These are phyloP conservation scores for Eremomyces bilateralis DNA, from an alignment of 495 filamentous ascomycete species.

Conservation along the genomic window DNA sequence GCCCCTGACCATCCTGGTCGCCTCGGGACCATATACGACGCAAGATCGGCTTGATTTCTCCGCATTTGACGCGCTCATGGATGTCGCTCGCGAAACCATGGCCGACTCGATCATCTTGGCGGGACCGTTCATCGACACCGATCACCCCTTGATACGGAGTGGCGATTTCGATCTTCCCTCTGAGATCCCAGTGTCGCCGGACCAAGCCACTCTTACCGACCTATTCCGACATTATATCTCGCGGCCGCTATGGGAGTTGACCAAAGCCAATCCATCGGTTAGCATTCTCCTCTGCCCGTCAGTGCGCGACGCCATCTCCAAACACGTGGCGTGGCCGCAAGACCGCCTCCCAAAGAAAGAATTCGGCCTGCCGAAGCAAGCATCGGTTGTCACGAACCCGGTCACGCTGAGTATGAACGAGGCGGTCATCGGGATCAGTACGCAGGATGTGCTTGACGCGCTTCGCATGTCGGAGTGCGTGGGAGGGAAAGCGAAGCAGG, in stretches of 20 bases:
- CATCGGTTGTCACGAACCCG: slow-evolving; percentile 66
- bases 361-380: slow-evolving; percentile 39
- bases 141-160: slow-evolving; percentile 70
- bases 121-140: slow-evolving; percentile 77
- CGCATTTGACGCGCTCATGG: slow-evolving; percentile 59
- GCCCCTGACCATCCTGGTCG: slow-evolving; percentile 55
- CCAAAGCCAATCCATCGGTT: slow-evolving; percentile 44
- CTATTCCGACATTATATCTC: slow-evolving; percentile 67
- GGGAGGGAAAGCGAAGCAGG: slow-evolving; percentile 29
- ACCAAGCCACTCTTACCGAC: slow-evolving; percentile 55
- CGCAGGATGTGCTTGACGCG: slow-evolving; percentile 65
- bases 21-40: slow-evolving; percentile 74
- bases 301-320: slow-evolving; percentile 57
- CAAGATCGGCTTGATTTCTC: slow-evolving; percentile 82
- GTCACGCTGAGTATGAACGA: slow-evolving; percentile 77
- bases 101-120: slow-evolving; percentile 63
- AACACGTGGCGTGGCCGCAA: slow-evolving; percentile 81
- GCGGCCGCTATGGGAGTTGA: slow-evolving; percentile 40
- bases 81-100: slow-evolving; percentile 46
- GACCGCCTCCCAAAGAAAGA: slow-evolving; percentile 51
- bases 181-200: slow-evolving; percentile 42
- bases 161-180: slow-evolving; percentile 83
- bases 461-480: slow-evolving; percentile 56
- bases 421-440: slow-evolving; percentile 51
- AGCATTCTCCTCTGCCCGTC: slow-evolving; percentile 69